Conservation (phyloP, 257 asterid genomes). For the Solanum medicagineum region DNA sequence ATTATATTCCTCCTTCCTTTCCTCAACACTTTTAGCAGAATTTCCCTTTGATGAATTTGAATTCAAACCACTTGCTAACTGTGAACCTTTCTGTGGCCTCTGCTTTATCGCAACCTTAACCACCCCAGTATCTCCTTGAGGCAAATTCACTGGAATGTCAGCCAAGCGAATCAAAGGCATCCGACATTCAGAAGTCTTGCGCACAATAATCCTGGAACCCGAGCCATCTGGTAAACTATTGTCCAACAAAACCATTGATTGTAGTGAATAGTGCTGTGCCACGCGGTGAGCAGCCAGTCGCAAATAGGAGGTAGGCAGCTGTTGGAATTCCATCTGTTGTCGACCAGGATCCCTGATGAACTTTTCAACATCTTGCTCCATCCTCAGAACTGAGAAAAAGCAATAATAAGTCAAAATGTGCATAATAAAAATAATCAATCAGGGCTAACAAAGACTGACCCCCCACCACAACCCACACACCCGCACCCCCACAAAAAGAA, state of each 20-base stretch:
- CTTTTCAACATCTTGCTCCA: conserved; percentile 97
- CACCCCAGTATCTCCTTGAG: conserved; percentile 22
- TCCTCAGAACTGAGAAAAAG: conserved; percentile 55
- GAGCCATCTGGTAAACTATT: conserved; percentile 83
- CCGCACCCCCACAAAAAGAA: not conserved
- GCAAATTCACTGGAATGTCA: conserved; percentile 34
- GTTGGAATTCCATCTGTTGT: conserved; percentile 93
- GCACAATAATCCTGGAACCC: conserved; percentile 82
- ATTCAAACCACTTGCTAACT: conserved; percentile 19
- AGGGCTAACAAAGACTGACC: not conserved
- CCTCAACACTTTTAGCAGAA: conserved; percentile 87
- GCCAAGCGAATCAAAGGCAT: conserved; percentile 62
- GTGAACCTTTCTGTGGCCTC: conserved; percentile 87
- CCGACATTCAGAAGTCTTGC: conserved; percentile 49
- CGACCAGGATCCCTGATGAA: conserved; percentile 75
- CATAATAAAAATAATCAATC: not conserved
- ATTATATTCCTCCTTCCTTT: conserved; percentile 92
- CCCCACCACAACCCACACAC: not conserved
- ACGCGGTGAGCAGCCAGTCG: conserved; percentile 99
- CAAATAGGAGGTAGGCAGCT: conserved; percentile 91
- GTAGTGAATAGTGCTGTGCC: conserved; percentile 95
- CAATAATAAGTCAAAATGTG: not conserved
- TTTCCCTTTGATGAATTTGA: conserved; percentile 40
- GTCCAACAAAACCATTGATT: conserved; percentile 91
- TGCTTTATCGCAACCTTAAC: conserved; percentile 63